Conservation (phyloP, 164 flowering plant genomes). For the Houttuynia cordata region DNA sequence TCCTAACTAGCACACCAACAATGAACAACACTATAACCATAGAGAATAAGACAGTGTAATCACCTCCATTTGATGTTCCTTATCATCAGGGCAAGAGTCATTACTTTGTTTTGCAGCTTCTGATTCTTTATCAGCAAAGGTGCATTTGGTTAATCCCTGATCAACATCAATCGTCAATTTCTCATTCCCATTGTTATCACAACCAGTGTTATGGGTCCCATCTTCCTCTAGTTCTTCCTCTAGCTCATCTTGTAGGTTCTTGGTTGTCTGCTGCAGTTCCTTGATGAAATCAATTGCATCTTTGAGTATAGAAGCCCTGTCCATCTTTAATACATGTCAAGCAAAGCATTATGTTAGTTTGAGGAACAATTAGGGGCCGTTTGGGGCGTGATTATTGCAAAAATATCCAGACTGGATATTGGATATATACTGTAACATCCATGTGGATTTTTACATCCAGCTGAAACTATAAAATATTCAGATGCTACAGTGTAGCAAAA, state of each 20-base stretch:
- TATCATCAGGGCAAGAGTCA: conserved; percentile 25
- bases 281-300: conserved; percentile 79
- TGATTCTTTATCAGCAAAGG: conserved; percentile 3
- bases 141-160: conserved; percentile 12
- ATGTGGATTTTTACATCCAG: too few relatives aligned
- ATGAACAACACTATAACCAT: too few relatives aligned
- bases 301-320: conserved; percentile 74
- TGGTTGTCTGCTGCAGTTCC: conserved; percentile 63
- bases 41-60: too few relatives aligned
- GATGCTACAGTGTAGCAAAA: too few relatives aligned
- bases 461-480: too few relatives aligned
- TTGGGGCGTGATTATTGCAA: too few relatives aligned
- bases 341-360: too few relatives aligned
- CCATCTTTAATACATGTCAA: conserved; percentile 32
- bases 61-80: conserved; percentile 83
- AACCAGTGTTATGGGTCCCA: conserved; percentile 9
- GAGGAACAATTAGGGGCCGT: background rate
- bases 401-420: too few relatives aligned
- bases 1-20: too few relatives aligned
- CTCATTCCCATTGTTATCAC: conserved; percentile 16
- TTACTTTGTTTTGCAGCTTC: conserved; percentile 16
- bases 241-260: conserved; percentile 73
- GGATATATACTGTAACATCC: too few relatives aligned
- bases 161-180: conserved; percentile 13
- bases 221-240: conserved; percentile 57